Evolutionary conservation across 352 stramenopile genomes (phyloP), one percentile per base, ranked within the genome.

Genomic region (Pythium apleroticum): DNA sequence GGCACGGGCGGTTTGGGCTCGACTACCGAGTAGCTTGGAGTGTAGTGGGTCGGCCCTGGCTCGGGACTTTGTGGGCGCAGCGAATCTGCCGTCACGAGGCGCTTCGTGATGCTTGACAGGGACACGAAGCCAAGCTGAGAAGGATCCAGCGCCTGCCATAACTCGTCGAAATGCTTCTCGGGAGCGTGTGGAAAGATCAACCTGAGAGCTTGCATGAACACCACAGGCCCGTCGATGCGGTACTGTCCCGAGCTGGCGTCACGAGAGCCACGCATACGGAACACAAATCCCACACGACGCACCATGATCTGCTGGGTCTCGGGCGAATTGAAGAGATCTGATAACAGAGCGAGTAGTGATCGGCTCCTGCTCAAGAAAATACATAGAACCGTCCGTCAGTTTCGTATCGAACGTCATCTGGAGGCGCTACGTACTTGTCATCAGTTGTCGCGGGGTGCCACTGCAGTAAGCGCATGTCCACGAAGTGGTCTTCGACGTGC

Each of bases 11-110:
- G 57, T 0, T 76, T 76, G 12, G 80, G 72, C 54, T 80, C 75
- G 11, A 86, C 71, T 0, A 82, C 50, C 14, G 50, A 33, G 60
- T 85, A 90, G 37, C 73, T 70, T 4, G 84, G 84, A 15, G 69
- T 68, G 63, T 93, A 93, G 65, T 91, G 83, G 8, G 82, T 82
- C 28, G 82, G 84, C 1, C 84, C 84, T 3, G 82, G 84, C 49
- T 93, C 76, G 0, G 84, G 81, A 63, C 81, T 92, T 0, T 49
- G 63, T 3, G 72, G 75, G 0, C 81, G 79, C n/a, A 69, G 53
- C 17, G 72, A 55, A 4, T 68, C 56, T 5, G 31, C 39, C 25
- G 35, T 7, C 22, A 70, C 28, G 31, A 71, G 57, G 0, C 25
- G 53, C 41, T 62, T 57, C 0, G 39, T 58, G 1, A 74, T 49